These are phyloP conservation scores for Nakazawaea siamensis DNA, from an alignment of 805 yeast genomes.

Conservation along the genomic window DNA sequence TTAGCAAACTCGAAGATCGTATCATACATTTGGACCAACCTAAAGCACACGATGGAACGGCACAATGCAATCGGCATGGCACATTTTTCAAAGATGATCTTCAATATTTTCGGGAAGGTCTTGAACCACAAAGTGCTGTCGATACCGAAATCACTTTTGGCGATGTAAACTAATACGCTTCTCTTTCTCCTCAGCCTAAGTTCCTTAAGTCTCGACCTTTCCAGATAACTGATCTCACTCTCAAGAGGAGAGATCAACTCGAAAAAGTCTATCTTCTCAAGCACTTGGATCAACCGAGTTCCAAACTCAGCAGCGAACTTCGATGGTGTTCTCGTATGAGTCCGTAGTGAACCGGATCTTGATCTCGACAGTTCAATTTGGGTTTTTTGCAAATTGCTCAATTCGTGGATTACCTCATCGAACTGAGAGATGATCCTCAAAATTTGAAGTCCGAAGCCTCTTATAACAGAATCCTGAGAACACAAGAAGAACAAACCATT, in stretches of 20 bases:
- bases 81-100: slow-evolving; percentile 65
- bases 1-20: slow-evolving; percentile 50
- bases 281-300: slow-evolving; percentile 63
- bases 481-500: slow-evolving; percentile 88
- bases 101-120: slow-evolving; percentile 68
- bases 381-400: slow-evolving; percentile 16
- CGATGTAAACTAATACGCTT: slow-evolving; percentile 65
- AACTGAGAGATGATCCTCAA: slow-evolving; percentile 75
- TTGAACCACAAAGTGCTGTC: slow-evolving; percentile 97
- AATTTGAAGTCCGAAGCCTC: slow-evolving; percentile 71
- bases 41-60: slow-evolving; percentile 80
- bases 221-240: slow-evolving; percentile 62
- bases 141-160: slow-evolving; percentile 89
- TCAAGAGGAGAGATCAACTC: slow-evolving; percentile 48
- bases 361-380: background rate
- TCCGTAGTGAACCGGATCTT: slow-evolving; percentile 7
- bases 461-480: slow-evolving; percentile 70
- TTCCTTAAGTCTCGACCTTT: slow-evolving; percentile 60
- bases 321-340: slow-evolving; percentile 51
- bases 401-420: slow-evolving; percentile 69
- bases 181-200: slow-evolving; percentile 48
- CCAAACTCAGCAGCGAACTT: slow-evolving; percentile 77
- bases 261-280: slow-evolving; percentile 63
- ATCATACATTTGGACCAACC: slow-evolving; percentile 82
- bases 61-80: slow-evolving; percentile 94